Evolutionary conservation across 2,329 filamentous ascomycete genomes (phyloP), one percentile per base, ranked within the genome.

Genomic region (Epichloe glyceriae): DNA sequence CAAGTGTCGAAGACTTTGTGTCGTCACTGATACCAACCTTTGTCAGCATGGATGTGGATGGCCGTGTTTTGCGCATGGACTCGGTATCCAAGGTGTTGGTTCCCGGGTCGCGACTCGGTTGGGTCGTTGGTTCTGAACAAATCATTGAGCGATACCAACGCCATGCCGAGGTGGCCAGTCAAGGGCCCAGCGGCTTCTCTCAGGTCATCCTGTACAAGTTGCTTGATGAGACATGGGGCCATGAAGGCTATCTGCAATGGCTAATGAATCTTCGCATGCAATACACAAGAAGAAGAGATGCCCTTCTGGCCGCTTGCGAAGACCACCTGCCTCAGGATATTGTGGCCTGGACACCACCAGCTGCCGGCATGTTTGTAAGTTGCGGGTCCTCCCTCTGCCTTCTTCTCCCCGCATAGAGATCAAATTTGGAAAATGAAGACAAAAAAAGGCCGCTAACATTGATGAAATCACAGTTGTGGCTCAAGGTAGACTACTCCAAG

Each of bases 221-320:
- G 20, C 74, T 98, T 2, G 93, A 98, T 57, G 88, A 95, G 67
- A 82, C 83, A 47, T 98, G 93, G 93, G 93, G 91, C 22, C 93
- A 98, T 62, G 76, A 80, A 41, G 90, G 90, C 2, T 98, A 94
- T 63, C 68, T 98, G 22, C 76, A 84, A 61, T 98, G 93, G 93
- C 70, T 98, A 56, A 86, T 93, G 63, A 78, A 88, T 63, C 71
- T 97, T 60, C 79, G 89, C 45, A 67, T 80, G 60, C 80, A 89
- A 66, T 98, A 98, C 64, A 93, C 90, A 1, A 72, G 73, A 57
- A 80, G 91, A 53, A 74, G 93, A 51, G 78, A 97, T 62, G 76
- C 80, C 26, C 79, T 98, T 52, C 72, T 95, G 5, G 74, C 76
- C 7, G 88, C 90, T 0, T 96, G 89, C 63, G 87, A 93, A 66